Percentiles rank a stretch among this genome's conserved stretches.
phyloP scores from a whole-genome alignment of 106 monocot species.

The Phalaenopsis aphrodite region DNA sequence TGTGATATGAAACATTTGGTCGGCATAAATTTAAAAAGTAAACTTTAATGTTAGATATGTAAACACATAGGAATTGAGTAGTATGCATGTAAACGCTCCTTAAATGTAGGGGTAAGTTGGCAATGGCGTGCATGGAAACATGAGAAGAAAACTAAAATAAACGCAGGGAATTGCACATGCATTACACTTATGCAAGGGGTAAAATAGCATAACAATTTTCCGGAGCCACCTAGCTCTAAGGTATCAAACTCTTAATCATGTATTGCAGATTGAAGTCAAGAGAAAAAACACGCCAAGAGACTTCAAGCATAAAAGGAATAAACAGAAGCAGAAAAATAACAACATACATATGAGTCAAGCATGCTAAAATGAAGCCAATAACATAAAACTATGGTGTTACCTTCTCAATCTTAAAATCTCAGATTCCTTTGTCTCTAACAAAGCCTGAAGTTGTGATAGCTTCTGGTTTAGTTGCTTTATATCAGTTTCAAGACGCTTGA shows the following conservation, averaged over 20 bases:
- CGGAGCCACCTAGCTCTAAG: not conserved
- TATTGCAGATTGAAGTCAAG: not conserved
- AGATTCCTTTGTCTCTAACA: constrained; percentile 71
- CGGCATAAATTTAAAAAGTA: too few relatives aligned
- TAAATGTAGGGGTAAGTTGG: not conserved
- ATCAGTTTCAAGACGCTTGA: constrained; percentile 80
- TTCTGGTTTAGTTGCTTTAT: constrained; percentile 90
- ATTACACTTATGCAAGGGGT: not conserved
- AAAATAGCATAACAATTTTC: not conserved
- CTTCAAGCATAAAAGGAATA: not conserved
- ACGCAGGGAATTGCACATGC: not conserved
- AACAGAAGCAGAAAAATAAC: not conserved
- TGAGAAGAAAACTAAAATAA: not conserved
- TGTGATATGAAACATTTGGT: too few relatives aligned
- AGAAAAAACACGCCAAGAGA: not conserved
- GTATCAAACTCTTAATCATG: not conserved
- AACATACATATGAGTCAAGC: not conserved
- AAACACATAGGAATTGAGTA: too few relatives aligned
- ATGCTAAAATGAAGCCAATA: not conserved
- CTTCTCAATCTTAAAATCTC: constrained; percentile 57
- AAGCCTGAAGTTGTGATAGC: constrained; percentile 80
- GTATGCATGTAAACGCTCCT: too few relatives aligned
- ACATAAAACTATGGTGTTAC: constrained; percentile 20
- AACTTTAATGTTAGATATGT: too few relatives aligned
- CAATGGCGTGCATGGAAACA: not conserved